Evolutionary conservation across 2,329 filamentous ascomycete species (phyloP).

Genomic region (Thermoascus crustaceus): DNA sequence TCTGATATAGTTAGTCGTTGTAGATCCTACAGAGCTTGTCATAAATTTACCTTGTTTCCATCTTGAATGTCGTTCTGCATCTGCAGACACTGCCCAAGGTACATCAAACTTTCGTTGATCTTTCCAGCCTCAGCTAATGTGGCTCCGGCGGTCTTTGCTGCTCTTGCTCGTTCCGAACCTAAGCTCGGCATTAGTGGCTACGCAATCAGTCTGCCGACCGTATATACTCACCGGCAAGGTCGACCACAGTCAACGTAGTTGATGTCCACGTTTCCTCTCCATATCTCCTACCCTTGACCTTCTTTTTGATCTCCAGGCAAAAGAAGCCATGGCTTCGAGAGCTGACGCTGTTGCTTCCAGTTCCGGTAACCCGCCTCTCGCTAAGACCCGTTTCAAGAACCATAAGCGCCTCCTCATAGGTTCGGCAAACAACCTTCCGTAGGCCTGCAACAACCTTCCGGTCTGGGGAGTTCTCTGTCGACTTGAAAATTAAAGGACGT

Average conservation of each 20-base stretch:
- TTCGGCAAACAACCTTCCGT: slow-evolving; percentile 80
- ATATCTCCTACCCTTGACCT: slow-evolving; percentile 42
- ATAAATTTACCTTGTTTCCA: slow-evolving; percentile 57
- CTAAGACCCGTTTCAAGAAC: slow-evolving; percentile 83
- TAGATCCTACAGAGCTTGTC: not conserved
- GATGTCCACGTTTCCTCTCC: slow-evolving; percentile 60
- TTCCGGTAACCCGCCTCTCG: slow-evolving; percentile 80
- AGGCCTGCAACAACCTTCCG: slow-evolving; percentile 91
- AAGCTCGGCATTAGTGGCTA: slow-evolving; percentile 14
- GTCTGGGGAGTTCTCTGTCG: slow-evolving; percentile 77
- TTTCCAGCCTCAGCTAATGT: slow-evolving; percentile 94
- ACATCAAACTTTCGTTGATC: slow-evolving; percentile 98
- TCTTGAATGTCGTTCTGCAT: slow-evolving; percentile 77
- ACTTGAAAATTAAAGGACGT: slow-evolving; percentile 83
- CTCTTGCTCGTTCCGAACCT: slow-evolving; percentile 80
- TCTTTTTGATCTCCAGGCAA: slow-evolving; percentile 87
- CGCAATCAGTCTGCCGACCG: not conserved
- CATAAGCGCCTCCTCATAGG: slow-evolving; percentile 73
- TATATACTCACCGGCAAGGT: slow-evolving; percentile 61
- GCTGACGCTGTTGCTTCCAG: slow-evolving; percentile 84
- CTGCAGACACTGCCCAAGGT: slow-evolving; percentile 90
- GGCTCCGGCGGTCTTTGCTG: slow-evolving; percentile 86
- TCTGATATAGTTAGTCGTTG: slow-evolving; percentile 38
- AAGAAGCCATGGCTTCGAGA: slow-evolving; percentile 95
- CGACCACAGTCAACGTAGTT: slow-evolving; percentile 77